Evolutionary conservation across 306 rosid genomes (phyloP), one percentile per base, ranked within the genome.

Genomic region (Trichosanthes cucumerina): DNA sequence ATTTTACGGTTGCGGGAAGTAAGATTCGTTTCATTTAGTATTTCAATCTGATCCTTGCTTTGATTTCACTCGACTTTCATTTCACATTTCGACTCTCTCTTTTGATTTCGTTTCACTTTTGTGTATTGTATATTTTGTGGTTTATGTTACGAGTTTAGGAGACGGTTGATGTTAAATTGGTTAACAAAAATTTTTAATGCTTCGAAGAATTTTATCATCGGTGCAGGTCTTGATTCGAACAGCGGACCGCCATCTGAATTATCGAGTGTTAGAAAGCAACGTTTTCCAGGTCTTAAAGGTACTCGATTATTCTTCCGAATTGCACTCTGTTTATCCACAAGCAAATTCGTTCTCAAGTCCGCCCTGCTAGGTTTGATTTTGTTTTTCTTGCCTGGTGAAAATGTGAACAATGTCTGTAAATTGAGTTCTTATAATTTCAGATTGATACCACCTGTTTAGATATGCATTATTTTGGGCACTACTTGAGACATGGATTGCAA

Each of bases 1-100:
- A 92, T 83, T 89, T 94, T 79, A 85, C 87, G 14, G 92, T 93
- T 54, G 57, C 82, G 16, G 96, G 90, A 77, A 90, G 98, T 91
- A 66, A 34, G 41, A 71, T 71, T 26, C 6, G 23, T 46, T 8
- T 26, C 3, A 14, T 46, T 15, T 8, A 21, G n/a, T 60, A 46
- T 56, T 28, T 44, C 38, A 1, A n/a, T 19, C 33, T 7, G 66
- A 16, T 28, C 63, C 43, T 14, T 33, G 16, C 65, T 39, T 38
- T 58, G 63, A 14, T 31, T 39, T 7, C 28, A 23, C 16, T 14
- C 21, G 60, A 4, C 41, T 16, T 15, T 26, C 26, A n/a, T 41
- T 33, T 52, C 58, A 53, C 58, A 53, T 19, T 53, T 53, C 23
- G 1, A 14, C 49, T 9, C 47, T 38, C 46, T 31, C n/a, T 69